Conservation (phyloP, 2,329 filamentous ascomycete species). For the Malbranchea cinnamomea region DNA sequence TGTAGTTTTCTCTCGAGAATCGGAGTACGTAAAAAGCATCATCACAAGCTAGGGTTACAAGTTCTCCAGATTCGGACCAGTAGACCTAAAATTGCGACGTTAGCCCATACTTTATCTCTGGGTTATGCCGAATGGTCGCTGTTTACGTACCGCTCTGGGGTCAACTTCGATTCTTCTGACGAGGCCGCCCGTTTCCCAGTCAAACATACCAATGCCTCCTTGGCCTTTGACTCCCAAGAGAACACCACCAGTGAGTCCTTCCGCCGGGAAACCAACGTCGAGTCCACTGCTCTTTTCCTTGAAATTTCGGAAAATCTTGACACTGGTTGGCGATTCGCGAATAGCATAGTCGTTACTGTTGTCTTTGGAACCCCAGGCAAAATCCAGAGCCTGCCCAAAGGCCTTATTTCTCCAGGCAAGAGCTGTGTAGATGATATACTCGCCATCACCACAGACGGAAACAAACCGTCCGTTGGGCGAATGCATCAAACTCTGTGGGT, state of each 20-base stretch:
- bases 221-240: slow-evolving; percentile 89
- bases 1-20: slow-evolving; percentile 78
- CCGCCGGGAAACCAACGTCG: slow-evolving; percentile 89
- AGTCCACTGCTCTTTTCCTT: slow-evolving; percentile 77
- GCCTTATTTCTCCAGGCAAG: slow-evolving; percentile 95
- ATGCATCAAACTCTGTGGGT: slow-evolving; percentile 85
- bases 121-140: not conserved
- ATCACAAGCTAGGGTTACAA: slow-evolving; percentile 84
- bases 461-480: slow-evolving; percentile 92
- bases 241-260: slow-evolving; percentile 76
- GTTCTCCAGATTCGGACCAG: slow-evolving; percentile 93
- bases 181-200: slow-evolving; percentile 81
- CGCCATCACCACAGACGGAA: slow-evolving; percentile 83
- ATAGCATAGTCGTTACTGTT: slow-evolving; percentile 99
- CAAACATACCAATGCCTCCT: slow-evolving; percentile 88
- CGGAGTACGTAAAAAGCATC: slow-evolving; percentile 90
- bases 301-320: slow-evolving; percentile 98
- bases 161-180: slow-evolving; percentile 82
- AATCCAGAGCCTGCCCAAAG: slow-evolving; percentile 88
- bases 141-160: slow-evolving; percentile 43
- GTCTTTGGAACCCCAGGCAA: slow-evolving; percentile 92
- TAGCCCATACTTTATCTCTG: not conserved
- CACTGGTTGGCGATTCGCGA: slow-evolving; percentile 79
- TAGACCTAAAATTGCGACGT: slow-evolving; percentile 48
- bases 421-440: slow-evolving; percentile 98